phyloP scores from a whole-genome alignment of 2,329 filamentous ascomycete species.

The Arthrobotrys entomopaga region DNA sequence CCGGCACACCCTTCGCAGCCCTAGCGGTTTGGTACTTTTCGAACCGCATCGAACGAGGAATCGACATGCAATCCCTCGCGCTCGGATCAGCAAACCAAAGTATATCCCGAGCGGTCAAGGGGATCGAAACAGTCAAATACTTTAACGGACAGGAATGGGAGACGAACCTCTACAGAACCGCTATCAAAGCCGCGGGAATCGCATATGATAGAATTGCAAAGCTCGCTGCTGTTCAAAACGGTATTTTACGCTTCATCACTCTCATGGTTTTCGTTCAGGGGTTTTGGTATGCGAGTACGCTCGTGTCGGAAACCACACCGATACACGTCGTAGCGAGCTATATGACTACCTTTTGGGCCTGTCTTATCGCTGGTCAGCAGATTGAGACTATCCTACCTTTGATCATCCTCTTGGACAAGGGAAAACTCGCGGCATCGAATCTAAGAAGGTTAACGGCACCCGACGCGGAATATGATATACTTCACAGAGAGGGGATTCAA shows the following conservation, averaged over 20 bases:
- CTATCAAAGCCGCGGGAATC: slow-evolving; percentile 69
- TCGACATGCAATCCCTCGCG: slow-evolving; percentile 42
- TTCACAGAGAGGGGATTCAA: slow-evolving; percentile 33
- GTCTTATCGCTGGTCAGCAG: slow-evolving; percentile 78
- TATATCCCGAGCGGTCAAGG: slow-evolving; percentile 73
- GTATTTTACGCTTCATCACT: slow-evolving; percentile 77
- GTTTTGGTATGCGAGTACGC: slow-evolving; percentile 83
- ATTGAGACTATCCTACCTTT: slow-evolving; percentile 80
- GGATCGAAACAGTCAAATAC: slow-evolving; percentile 86
- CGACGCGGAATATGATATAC: slow-evolving; percentile 37
- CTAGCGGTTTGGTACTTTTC: slow-evolving; percentile 59
- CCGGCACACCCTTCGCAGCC: slow-evolving; percentile 75
- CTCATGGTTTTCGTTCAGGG: slow-evolving; percentile 84
- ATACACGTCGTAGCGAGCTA: slow-evolving; percentile 65
- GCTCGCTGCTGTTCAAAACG: slow-evolving; percentile 76
- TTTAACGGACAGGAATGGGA: slow-evolving; percentile 81
- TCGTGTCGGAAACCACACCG: slow-evolving; percentile 73
- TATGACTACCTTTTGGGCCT: slow-evolving; percentile 85
- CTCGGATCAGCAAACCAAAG: slow-evolving; percentile 73
- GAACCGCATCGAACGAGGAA: slow-evolving; percentile 36
- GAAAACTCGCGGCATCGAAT: slow-evolving; percentile 75
- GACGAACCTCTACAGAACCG: slow-evolving; percentile 71
- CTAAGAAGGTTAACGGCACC: slow-evolving; percentile 64
- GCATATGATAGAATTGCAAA: slow-evolving; percentile 76
- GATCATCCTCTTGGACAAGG: slow-evolving; percentile 80